Conservation (phyloP, 352 stramenopile genomes). For the Globisporangium orthogonon region DNA sequence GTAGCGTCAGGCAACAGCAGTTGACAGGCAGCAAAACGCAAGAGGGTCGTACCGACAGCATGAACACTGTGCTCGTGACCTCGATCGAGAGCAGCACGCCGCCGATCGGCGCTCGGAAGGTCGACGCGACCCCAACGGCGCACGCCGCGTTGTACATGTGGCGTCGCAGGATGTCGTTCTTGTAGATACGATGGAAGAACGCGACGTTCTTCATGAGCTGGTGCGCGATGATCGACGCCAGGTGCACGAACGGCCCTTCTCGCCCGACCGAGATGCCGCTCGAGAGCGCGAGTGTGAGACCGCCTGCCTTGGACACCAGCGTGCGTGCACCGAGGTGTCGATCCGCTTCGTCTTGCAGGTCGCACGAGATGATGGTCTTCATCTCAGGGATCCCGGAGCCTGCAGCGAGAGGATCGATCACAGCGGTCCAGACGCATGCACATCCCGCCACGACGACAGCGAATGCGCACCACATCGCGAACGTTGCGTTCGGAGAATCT, state of each 20-base stretch:
- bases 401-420: conserved; percentile 35
- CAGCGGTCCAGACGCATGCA: conserved; percentile 35
- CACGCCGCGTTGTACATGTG: conserved; percentile 87
- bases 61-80: conserved; percentile 72
- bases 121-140: conserved; percentile 84
- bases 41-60: conserved; percentile 35
- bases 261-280: conserved; percentile 93
- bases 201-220: conserved; percentile 68
- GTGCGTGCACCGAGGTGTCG: conserved; percentile 37
- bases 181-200: conserved; percentile 62
- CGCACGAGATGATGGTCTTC: conserved; percentile 72
- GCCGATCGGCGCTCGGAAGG: conserved; percentile 86
- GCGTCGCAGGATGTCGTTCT: conserved; percentile 54
- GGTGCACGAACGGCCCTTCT: conserved; percentile 97
- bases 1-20: neutral
- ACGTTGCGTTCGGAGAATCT: conserved; percentile 14
- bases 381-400: conserved; percentile 74
- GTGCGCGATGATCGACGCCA: conserved; percentile 80
- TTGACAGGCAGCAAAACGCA: neutral
- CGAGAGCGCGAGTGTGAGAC: conserved; percentile 88
- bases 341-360: conserved; percentile 37
- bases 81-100: conserved; percentile 91
- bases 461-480: conserved; percentile 30
- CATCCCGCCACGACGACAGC: conserved; percentile 23
- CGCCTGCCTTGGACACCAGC: conserved; percentile 74